A percentile compares a stretch with the other conserved stretches of the same genome.
phyloP scores from a whole-genome alignment of 2,329 filamentous ascomycete species.

The Cladosporium cucumerinum region DNA sequence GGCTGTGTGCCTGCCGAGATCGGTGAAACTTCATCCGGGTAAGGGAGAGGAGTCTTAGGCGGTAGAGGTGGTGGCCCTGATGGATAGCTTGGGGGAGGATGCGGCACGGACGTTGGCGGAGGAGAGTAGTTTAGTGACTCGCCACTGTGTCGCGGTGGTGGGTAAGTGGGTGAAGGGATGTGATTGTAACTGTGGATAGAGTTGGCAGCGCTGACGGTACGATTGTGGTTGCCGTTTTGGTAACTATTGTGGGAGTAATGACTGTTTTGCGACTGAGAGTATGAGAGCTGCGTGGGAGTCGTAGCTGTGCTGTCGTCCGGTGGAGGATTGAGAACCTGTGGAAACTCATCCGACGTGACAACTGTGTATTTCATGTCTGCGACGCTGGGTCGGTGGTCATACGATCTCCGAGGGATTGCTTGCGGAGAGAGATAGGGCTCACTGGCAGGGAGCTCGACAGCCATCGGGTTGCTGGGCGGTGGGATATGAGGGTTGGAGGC shows the following conservation, averaged over 20 bases:
- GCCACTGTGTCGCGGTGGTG: conserved; percentile 1
- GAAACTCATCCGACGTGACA: conserved; percentile 57
- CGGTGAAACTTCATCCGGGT: conserved; percentile 19
- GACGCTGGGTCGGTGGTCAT: conserved; percentile 51
- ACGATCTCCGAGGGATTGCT: conserved; percentile 48
- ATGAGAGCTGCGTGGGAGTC: conserved; percentile 23
- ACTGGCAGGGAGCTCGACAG: conserved; percentile 33
- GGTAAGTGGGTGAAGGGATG: conserved; percentile 1
- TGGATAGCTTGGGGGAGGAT: background rate
- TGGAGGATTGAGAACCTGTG: conserved; percentile 37
- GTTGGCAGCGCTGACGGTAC: conserved; percentile 14
- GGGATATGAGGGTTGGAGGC: conserved; percentile 32
- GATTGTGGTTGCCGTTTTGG: conserved; percentile 10
- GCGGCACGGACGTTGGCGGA: background rate
- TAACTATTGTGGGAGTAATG: conserved; percentile 21
- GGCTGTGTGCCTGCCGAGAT: conserved; percentile 1
- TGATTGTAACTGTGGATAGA: conserved; percentile 15
- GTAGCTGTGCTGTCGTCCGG: conserved; percentile 21
- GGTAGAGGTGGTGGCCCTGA: conserved; percentile 62
- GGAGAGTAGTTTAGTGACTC: conserved; percentile 3
- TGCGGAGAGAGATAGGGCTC: conserved; percentile 17
- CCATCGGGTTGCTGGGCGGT: conserved; percentile 42
- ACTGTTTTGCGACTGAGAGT: conserved; percentile 24
- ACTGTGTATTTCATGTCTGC: conserved; percentile 69
- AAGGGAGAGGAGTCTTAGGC: conserved; percentile 54